Conservation (phyloP, 1,284 basidiomycete genomes). For the Fomitopsis betulina region DNA sequence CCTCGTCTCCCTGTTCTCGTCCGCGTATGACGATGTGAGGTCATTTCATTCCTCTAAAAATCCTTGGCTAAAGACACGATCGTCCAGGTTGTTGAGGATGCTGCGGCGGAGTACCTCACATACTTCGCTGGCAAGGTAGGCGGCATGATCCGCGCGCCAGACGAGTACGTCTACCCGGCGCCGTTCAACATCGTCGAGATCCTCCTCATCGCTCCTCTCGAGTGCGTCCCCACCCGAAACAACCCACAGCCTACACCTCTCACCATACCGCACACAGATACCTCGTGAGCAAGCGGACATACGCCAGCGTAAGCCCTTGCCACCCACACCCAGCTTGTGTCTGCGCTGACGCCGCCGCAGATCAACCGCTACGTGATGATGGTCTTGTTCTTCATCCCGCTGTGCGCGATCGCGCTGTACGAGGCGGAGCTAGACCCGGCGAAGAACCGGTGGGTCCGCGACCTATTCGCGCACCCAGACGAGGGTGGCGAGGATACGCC, state of each 20-base stretch:
- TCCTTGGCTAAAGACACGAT: not conserved
- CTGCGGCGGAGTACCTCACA: constrained; percentile 76
- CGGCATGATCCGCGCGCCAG: constrained; percentile 81
- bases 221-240: constrained; percentile 47
- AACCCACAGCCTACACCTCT: not conserved
- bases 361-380: constrained; percentile 80
- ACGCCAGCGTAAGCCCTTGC: constrained; percentile 44
- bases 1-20: constrained; percentile 91
- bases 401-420: constrained; percentile 70
- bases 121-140: constrained; percentile 88
- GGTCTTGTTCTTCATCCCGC: constrained; percentile 75
- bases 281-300: constrained; percentile 43
- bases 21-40: constrained; percentile 83
- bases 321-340: not conserved
- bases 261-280: constrained; percentile 31
- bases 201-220: constrained; percentile 78
- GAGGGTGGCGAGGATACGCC: constrained; percentile 65
- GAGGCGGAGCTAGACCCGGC: constrained; percentile 56
- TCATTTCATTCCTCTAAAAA: not conserved
- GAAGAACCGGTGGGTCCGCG: constrained; percentile 60
- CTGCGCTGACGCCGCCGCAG: constrained; percentile 25
- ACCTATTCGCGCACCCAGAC: constrained; percentile 60
- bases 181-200: constrained; percentile 87
- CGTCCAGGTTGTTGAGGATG: constrained; percentile 51
- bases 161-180: constrained; percentile 67